Percentiles rank a stretch among this genome's conserved stretches.
Conservation (phyloP, 1,284 basidiomycete genomes). For the Ustilago cynodontis region DNA sequence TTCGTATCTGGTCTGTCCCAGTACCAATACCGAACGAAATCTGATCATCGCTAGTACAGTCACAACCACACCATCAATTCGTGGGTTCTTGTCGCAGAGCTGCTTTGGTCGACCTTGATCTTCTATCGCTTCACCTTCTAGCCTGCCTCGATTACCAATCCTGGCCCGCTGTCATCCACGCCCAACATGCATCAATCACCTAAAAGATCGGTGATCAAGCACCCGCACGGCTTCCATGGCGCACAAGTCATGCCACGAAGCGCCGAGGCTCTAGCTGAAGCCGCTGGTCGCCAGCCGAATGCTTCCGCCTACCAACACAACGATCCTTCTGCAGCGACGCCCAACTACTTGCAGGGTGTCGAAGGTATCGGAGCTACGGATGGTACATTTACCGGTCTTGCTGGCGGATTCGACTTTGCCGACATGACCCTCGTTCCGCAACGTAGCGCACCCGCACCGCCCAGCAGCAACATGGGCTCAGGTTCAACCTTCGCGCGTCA, state of each 20-base stretch:
- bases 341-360: slow-evolving; percentile 43
- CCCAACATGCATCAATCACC: slow-evolving; percentile 53
- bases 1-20: no score
- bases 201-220: slow-evolving; percentile 61
- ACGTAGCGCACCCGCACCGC: slow-evolving; percentile 61
- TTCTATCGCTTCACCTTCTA: not conserved
- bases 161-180: not conserved
- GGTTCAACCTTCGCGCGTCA: slow-evolving; percentile 17
- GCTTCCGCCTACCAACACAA: slow-evolving; percentile 16
- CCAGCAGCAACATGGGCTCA: slow-evolving; percentile 23
- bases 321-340: slow-evolving; percentile 25
- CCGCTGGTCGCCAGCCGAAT: slow-evolving; percentile 6
- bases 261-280: slow-evolving; percentile 49
- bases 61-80: no score
- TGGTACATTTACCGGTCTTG: slow-evolving; percentile 35
- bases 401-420: slow-evolving; percentile 40
- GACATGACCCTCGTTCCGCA: slow-evolving; percentile 59
- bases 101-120: not conserved
- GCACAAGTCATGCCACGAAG: slow-evolving; percentile 54
- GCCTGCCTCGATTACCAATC: not conserved
- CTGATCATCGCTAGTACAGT: not conserved
- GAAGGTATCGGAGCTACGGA: slow-evolving; percentile 38
- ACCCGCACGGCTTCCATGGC: slow-evolving; percentile 63
- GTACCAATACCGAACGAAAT: no score
- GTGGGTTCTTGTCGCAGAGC: no score